These are phyloP conservation scores for Brassica juncea DNA, from an alignment of 345 rosid species.

Conservation along the genomic window DNA sequence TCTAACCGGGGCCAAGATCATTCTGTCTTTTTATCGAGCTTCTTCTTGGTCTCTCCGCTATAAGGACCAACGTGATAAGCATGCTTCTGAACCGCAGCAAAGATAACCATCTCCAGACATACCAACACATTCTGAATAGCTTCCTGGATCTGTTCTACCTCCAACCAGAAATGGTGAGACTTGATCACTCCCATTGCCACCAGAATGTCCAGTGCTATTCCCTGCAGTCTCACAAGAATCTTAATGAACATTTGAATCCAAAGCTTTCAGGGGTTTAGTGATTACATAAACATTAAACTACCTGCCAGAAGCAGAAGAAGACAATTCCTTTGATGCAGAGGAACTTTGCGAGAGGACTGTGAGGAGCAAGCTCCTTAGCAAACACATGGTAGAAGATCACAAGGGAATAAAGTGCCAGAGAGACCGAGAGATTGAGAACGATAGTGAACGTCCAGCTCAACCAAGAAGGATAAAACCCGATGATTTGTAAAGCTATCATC, in stretches of 20 bases:
- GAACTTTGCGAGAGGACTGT: conserved; percentile 94
- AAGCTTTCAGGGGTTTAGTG: background rate
- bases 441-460: conserved; percentile 94
- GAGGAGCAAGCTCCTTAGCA: conserved; percentile 91
- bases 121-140: conserved; percentile 87
- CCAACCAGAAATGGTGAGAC: conserved; percentile 90
- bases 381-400: conserved; percentile 89
- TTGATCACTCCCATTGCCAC: conserved; percentile 65
- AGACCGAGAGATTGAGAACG: conserved; percentile 80
- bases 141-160: conserved; percentile 87
- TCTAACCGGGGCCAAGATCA: conserved; percentile 4
- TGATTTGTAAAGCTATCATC: conserved; percentile 72
- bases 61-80: conserved; percentile 77
- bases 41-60: conserved; percentile 74
- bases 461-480: conserved; percentile 82
- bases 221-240: conserved; percentile 49
- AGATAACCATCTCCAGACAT: conserved; percentile 86
- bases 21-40: conserved; percentile 46
- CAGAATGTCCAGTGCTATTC: conserved; percentile 67
- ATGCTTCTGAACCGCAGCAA: conserved; percentile 82
- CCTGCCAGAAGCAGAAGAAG: conserved; percentile 99
- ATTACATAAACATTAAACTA: conserved; percentile 25
- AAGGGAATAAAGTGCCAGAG: conserved; percentile 87
- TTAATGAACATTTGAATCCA: background rate
- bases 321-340: conserved; percentile 98